Evolutionary conservation across 345 rosid species (phyloP).

Genomic region (Schrenkiella parvula): DNA sequence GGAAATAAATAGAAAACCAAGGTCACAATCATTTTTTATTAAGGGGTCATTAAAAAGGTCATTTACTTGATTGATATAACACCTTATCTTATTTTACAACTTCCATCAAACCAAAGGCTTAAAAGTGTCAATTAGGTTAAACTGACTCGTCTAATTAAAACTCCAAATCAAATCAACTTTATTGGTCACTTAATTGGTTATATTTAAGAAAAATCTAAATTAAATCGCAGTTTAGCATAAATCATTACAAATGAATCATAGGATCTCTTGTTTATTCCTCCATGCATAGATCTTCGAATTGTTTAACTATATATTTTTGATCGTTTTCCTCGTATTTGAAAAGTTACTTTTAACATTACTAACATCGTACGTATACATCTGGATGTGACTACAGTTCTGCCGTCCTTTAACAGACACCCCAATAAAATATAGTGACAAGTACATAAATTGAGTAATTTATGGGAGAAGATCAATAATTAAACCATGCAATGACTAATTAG

Average conservation of each 20-base stretch:
- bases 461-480: constrained; percentile 20
- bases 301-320: background rate
- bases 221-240: background rate
- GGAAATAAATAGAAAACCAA: background rate
- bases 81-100: constrained; percentile 20
- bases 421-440: constrained; percentile 19
- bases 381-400: constrained; percentile 31
- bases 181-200: background rate
- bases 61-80: constrained; percentile 27
- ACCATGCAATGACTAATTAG: constrained; percentile 25
- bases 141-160: constrained; percentile 32
- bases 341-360: constrained; percentile 20
- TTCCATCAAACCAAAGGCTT: constrained; percentile 27
- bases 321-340: background rate
- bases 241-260: background rate
- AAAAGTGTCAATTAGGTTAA: constrained; percentile 34
- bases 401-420: constrained; percentile 21
- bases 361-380: constrained; percentile 24
- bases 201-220: background rate
- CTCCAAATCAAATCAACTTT: constrained; percentile 21
- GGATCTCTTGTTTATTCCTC: background rate
- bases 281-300: background rate
- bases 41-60: constrained; percentile 16
- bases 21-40: constrained; percentile 1
- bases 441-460: constrained; percentile 24